Conservation (phyloP, 2,329 filamentous ascomycete species). For the Pezicula radicicola region DNA sequence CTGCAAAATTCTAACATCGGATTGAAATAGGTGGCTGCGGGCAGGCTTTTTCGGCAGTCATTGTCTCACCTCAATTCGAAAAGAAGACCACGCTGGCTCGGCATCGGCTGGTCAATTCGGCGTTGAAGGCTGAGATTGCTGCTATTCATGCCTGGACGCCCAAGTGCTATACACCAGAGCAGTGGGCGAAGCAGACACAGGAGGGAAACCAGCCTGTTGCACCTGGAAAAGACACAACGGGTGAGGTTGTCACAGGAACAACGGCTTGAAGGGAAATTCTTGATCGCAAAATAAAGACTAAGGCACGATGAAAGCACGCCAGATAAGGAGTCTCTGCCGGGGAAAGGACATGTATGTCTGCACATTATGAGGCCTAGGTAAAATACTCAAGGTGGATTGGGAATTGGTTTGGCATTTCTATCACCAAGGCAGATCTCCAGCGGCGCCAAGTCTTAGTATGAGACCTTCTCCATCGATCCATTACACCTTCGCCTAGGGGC, state of each 20-base stretch:
- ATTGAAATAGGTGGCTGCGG: constrained; percentile 60
- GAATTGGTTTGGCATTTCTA: too few species aligned
- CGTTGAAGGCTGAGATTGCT: constrained; percentile 67
- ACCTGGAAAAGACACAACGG: constrained; percentile 27
- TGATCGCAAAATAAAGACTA: not conserved
- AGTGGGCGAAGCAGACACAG: constrained; percentile 65
- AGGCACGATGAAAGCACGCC: not conserved
- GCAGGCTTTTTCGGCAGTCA: constrained; percentile 67
- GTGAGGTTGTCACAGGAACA: constrained; percentile 27
- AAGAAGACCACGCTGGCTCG: constrained; percentile 62
- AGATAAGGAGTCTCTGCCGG: not conserved
- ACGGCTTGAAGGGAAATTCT: constrained; percentile 18
- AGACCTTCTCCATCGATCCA: too few species aligned
- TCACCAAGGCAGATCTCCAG: too few species aligned
- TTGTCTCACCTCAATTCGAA: constrained; percentile 58
- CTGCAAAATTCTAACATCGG: not conserved
- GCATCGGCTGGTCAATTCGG: constrained; percentile 65
- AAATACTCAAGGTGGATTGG: too few species aligned
- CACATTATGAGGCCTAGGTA: too few species aligned
- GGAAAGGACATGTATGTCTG: too few species aligned
- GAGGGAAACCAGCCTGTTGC: constrained; percentile 20
- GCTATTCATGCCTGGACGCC: constrained; percentile 76
- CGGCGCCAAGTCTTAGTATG: too few species aligned
- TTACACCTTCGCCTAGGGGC: too few species aligned
- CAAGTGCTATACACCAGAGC: constrained; percentile 70